Conservation (phyloP, 495 filamentous ascomycete genomes). For the Lasiosphaeria miniovina region DNA sequence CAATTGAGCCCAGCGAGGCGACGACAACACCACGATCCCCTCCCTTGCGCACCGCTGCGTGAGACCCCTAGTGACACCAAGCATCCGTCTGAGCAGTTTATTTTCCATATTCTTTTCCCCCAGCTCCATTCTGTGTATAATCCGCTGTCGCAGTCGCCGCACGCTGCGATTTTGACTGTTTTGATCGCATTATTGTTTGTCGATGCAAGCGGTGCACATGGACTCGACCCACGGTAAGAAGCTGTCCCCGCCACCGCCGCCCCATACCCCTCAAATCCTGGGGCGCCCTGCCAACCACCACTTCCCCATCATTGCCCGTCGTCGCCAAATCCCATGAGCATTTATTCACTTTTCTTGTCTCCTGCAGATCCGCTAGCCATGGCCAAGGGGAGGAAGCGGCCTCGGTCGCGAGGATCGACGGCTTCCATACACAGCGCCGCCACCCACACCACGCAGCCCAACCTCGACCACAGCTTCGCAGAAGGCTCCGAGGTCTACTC, state of each 20-base stretch:
- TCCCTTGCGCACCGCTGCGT: slow-evolving; percentile 14
- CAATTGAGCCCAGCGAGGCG: slow-evolving; percentile 23
- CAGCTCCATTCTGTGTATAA: not conserved
- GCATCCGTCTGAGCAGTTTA: slow-evolving; percentile 5
- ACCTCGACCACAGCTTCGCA: slow-evolving; percentile 56
- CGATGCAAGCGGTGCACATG: slow-evolving; percentile 26
- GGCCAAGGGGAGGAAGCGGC: slow-evolving; percentile 55
- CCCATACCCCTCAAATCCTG: not conserved
- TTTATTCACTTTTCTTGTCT: not conserved
- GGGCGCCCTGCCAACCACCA: not conserved
- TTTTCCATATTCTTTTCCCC: slow-evolving; percentile 14
- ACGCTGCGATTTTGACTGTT: slow-evolving; percentile 13
- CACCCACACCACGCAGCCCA: slow-evolving; percentile 66
- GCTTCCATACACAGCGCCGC: slow-evolving; percentile 72
- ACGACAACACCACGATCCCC: slow-evolving; percentile 16
- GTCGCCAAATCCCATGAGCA: not conserved
- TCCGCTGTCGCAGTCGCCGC: slow-evolving; percentile 18
- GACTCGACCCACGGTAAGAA: slow-evolving; percentile 35
- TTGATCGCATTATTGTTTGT: slow-evolving; percentile 22
- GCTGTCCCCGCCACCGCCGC: slow-evolving; percentile 9
- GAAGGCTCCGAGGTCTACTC: slow-evolving; percentile 50
- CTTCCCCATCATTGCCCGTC: not conserved
- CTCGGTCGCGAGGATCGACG: slow-evolving; percentile 78
- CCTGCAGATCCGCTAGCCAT: slow-evolving; percentile 29
- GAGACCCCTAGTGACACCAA: not conserved